phyloP scores from a whole-genome alignment of 768 basidiomycete genomes.

The Lactarius tabidus region DNA sequence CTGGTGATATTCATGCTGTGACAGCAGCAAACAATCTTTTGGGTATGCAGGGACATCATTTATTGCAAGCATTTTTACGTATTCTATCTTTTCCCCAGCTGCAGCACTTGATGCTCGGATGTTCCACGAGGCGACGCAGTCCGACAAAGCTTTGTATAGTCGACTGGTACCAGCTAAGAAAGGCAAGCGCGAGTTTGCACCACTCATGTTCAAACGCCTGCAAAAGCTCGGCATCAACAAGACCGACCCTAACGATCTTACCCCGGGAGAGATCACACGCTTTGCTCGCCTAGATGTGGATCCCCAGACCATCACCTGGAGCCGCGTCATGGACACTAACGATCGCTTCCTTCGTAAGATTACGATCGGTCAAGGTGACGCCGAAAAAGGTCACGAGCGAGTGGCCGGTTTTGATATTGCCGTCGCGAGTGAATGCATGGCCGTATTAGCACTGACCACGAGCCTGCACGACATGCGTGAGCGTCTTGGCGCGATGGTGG shows the following conservation, averaged over 20 bases:
- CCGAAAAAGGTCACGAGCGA: conserved; percentile 86
- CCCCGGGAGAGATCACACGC: conserved; percentile 83
- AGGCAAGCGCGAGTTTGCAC: conserved; percentile 90
- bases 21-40: conserved; percentile 96
- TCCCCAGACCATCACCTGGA: conserved; percentile 91
- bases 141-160: conserved; percentile 91
- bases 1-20: conserved; percentile 97
- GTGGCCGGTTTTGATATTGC: conserved; percentile 95
- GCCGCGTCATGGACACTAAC: conserved; percentile 94
- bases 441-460: conserved; percentile 89
- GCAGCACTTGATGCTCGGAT: conserved; percentile 96
- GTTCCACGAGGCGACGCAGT: conserved; percentile 95
- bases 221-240: conserved; percentile 94
- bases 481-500: conserved; percentile 93
- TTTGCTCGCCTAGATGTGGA: conserved; percentile 95
- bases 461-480: conserved; percentile 88
- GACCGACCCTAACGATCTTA: conserved; percentile 87
- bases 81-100: conserved; percentile 43
- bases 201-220: conserved; percentile 93
- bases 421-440: conserved; percentile 98
- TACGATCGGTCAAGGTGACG: conserved; percentile 84
- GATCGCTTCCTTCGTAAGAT: conserved; percentile 95
- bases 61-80: conserved; percentile 8
- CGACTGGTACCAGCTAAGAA: conserved; percentile 92
- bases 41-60: conserved; percentile 41